Evolutionary conservation across 2,329 filamentous ascomycete species (phyloP).

Genomic region (Penicillium sp.): DNA sequence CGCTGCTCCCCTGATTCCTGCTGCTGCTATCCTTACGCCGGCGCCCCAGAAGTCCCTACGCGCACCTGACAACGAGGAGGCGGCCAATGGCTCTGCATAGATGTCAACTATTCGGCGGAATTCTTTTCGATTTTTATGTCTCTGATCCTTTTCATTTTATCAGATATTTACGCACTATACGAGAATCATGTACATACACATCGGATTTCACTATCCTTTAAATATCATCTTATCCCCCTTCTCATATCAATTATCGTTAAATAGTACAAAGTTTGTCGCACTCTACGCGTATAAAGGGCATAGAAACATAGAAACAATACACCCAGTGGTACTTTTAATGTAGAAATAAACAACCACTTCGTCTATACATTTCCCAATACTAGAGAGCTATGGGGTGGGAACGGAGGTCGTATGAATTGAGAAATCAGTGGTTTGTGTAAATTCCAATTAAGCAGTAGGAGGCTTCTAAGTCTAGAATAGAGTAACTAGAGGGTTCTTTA

Average conservation of each 20-base stretch:
- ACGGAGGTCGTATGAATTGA: too few species aligned
- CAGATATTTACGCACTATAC: slow-evolving; percentile 4
- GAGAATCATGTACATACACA: slow-evolving; percentile 22
- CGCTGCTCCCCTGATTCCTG: slow-evolving; percentile 74
- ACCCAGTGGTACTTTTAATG: too few species aligned
- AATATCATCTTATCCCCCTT: background rate
- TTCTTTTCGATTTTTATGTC: slow-evolving; percentile 5
- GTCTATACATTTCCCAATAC: too few species aligned
- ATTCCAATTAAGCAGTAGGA: background rate
- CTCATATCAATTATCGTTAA: background rate
- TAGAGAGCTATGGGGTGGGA: too few species aligned
- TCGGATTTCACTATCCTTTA: background rate
- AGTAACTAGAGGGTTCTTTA: background rate
- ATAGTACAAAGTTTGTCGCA: background rate
- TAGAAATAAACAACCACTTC: too few species aligned
- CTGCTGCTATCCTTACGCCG: slow-evolving; percentile 69
- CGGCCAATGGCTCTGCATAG: slow-evolving; percentile 24
- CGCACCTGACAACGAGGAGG: slow-evolving; percentile 31
- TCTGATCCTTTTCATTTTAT: slow-evolving; percentile 6
- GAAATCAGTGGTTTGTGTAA: background rate
- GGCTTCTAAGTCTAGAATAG: background rate
- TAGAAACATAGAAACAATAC: background rate
- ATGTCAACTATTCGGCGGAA: background rate
- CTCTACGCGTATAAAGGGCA: background rate
- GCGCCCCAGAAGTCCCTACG: slow-evolving; percentile 52